Evolutionary conservation across 1,284 basidiomycete species (phyloP), one percentile per base, ranked within the genome.

Genomic region (Cryptococcus sp.): DNA sequence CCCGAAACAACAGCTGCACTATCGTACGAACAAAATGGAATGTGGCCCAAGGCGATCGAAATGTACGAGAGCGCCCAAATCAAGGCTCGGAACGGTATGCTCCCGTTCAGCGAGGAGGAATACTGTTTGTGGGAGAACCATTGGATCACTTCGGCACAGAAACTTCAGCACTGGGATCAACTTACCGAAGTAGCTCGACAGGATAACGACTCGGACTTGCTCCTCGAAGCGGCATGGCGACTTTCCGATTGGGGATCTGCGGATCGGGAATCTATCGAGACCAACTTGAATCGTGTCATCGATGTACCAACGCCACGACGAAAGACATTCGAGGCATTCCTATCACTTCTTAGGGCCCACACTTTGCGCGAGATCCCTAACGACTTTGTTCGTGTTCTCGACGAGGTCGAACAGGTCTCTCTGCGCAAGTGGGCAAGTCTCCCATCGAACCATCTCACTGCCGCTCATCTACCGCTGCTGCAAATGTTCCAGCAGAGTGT

Each of bases 401-500:
- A 98, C 73, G 93, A 98, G 65, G 93, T 92, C 1, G 96, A 97
- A 81, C 97, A 99, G 68, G 79, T 98, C 18, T 87, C 94, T 9
- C 83, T 99, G 36, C 85, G 91, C 46, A 98, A 98, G 80, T 99
- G 96, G 96, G 84, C 88, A 53, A 85, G 85, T 46, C 78, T 99
- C 14, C 96, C 97, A 1, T 77, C 82, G 7, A 82, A 88, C 25
- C 63, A 69, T 32, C 82, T 98, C 50, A 94, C 92, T 1, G 81
- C 85, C 32, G 92, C 93, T 2, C 97, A 99, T 71, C 83, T 98
- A 7, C 94, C 96, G 1, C 78, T 99, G 25, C 78, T 99, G 25
- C 93, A 98, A 72, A 87, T 97, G 74, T 99, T 98, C 81, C 96
- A 99, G 76, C 97, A 98, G 70, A 94, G 97, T 60, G 93, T 99